phyloP scores from a whole-genome alignment of 257 asterid species.

The Anisodus acutangulus region DNA sequence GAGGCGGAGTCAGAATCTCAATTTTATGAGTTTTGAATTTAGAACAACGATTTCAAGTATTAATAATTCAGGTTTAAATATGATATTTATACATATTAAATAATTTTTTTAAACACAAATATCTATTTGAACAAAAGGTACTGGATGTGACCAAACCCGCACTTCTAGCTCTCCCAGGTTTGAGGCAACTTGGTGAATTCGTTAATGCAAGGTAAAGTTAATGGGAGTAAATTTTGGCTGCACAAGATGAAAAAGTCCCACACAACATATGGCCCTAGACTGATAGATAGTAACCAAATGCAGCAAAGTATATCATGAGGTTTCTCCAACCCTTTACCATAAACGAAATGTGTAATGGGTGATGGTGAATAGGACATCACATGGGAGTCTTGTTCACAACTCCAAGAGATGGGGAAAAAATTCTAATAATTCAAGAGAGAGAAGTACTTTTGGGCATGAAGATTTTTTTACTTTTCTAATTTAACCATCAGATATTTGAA shows the following conservation, averaged over 20 bases:
- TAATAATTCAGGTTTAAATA: too few species aligned
- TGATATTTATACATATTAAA: too few species aligned
- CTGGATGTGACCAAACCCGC: too few species aligned
- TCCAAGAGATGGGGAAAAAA: not conserved
- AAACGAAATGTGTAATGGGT: slow-evolving; percentile 43
- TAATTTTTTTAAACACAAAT: too few species aligned
- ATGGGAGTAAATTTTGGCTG: slow-evolving; percentile 24
- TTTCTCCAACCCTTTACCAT: slow-evolving; percentile 41
- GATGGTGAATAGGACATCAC: slow-evolving; percentile 46
- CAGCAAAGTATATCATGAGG: slow-evolving; percentile 38
- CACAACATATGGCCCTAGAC: slow-evolving; percentile 31
- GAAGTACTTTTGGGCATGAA: slow-evolving; percentile 16
- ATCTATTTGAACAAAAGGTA: too few species aligned
- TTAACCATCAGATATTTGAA: not conserved
- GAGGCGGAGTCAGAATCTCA: too few species aligned
- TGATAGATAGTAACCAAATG: slow-evolving; percentile 29
- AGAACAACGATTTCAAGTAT: too few species aligned
- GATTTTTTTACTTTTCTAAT: not conserved
- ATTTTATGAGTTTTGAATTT: too few species aligned
- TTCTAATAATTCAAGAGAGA: slow-evolving; percentile 38
- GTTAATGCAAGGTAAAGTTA: not conserved
- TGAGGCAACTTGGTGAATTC: not conserved
- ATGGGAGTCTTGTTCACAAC: slow-evolving; percentile 45
- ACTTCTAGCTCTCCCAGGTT: too few species aligned
- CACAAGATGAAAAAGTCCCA: slow-evolving; percentile 10